Evolutionary conservation across 2,329 filamentous ascomycete species (phyloP), one percentile per base, ranked within the genome.

Genomic region (Alternaria ethzedia): DNA sequence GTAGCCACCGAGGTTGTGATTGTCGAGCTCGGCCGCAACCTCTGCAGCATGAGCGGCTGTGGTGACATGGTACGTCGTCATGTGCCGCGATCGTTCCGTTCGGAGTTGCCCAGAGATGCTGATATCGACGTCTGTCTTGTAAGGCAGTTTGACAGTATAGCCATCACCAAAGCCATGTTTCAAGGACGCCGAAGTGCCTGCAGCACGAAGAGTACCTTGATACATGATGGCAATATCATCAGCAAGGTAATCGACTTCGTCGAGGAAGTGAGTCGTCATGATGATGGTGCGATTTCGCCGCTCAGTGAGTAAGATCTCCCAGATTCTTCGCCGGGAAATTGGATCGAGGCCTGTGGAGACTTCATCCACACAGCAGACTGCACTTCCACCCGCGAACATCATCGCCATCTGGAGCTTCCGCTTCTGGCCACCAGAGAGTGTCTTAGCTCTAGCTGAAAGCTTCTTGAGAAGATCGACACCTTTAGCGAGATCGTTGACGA

Each of bases 291-390:
- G 85, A 63, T 86, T 86, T 20, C 93, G 94, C 61, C 94, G 88
- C 79, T 97, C 94, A 2, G 91, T 91, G 11, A 97, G 84, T 21
- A 97, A 83, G 63, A 97, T 97, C 70, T 97, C 93, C 94, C 94
- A 97, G 23, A 97, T 92, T 81, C 96, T 97, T 26, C 94, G 85
- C 57, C 95, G 86, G 17, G 91, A 94, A 1, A 97, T 83, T 0
- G 95, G 94, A 75, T 97, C 94, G n/a, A 97, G 85, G 13, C 94
- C 95, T 63, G 91, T 94, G 41, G 91, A 94, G 13, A 97, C 93
- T 79, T 97, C 95, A 70, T 97, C 94, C 6, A 97, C 89, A 73
- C 93, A 96, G 80, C 94, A 97, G 0, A 97, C 90, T 23, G 89
- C 89, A 65, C 91, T 95, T 11, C 93, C 94, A 65, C 95, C 94